A percentile compares a stretch with the other conserved stretches of the same genome.
Evolutionary conservation across 2,329 filamentous ascomycete species (phyloP).

Genomic region (Neonectria sp.): DNA sequence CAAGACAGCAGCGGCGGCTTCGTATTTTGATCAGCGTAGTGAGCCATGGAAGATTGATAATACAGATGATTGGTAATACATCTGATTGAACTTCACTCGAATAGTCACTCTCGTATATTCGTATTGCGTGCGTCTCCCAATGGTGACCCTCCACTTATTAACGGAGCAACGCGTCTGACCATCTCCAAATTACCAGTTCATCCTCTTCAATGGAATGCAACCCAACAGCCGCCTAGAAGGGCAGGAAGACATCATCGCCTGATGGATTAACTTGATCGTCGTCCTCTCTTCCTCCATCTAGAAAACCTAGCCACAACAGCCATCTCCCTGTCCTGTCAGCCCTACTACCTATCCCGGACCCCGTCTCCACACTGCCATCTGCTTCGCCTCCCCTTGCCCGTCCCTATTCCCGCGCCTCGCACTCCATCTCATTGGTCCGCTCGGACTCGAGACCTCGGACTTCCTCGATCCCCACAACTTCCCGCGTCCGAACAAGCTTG

Average conservation of each 20-base stretch:
- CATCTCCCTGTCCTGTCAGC: constrained; percentile 9
- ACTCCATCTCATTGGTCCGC: constrained; percentile 35
- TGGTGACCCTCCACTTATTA: background rate
- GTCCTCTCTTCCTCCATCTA: background rate
- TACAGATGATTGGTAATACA: background rate
- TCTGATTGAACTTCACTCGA: background rate
- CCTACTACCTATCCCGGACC: constrained; percentile 1
- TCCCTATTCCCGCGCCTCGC: background rate
- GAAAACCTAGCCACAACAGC: background rate
- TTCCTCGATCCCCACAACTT: background rate
- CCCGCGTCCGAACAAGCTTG: background rate
- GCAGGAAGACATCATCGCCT: background rate
- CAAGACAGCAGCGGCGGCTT: background rate
- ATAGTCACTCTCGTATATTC: background rate
- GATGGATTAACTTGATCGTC: background rate
- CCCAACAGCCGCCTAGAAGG: background rate
- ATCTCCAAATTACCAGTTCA: background rate
- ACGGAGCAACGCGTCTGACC: background rate
- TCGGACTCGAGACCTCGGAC: constrained; percentile 40
- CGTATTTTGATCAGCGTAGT: background rate
- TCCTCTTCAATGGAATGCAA: background rate
- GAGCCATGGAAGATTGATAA: background rate
- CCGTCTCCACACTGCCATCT: background rate
- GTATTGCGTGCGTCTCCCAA: background rate
- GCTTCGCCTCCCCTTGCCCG: background rate